Evolutionary conservation across 2,329 filamentous ascomycete genomes (phyloP), one percentile per base, ranked within the genome.

Genomic region (Diaporthe eres): DNA sequence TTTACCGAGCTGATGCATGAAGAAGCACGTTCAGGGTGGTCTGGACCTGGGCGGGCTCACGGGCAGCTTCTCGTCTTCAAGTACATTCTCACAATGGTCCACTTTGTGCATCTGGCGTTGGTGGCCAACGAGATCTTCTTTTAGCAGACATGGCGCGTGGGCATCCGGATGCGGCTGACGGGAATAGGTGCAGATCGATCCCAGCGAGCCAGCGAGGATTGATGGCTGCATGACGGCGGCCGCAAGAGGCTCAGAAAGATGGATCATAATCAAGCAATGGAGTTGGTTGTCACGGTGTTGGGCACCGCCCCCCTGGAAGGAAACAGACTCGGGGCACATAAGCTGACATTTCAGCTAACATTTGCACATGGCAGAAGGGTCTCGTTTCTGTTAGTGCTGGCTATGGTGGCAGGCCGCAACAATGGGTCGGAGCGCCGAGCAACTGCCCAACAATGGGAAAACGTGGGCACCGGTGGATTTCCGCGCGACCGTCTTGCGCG

Each of bases 141-240:
- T 68, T 39, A 53, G 47, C 31, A 53, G 63, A 53, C 63, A 68
- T 53, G 49, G 28, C 31, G 31, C 17, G 6, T 25, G 63, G 63
- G 19, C 3, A 1, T 25, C 25, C 25, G 47, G n/a, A 47, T 42
- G 15, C 42, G 19, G 17, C 17, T 15, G 47, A 53, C 47, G 49
- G 63, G 63, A 68, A 68, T 68, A 68, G 63, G 31, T 53, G 47
- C 63, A 68, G 22, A 68, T 68, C 22, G 31, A 68, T 68, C 63
- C 63, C 63, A 68, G 19, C 31, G 22, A 68, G 44, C 31, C 63
- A 68, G 17, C 47, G 47, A 68, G 63, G 63, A 68, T 68, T 7
- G 28, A 13, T 39, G 63, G 65, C 65, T 39, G 65, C 65, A 68
- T 68, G 65, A 47, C 31, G n/a, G 65, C 65, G 65, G 65, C 65